phyloP scores from a whole-genome alignment of 176 grass and related monocot genomes.

The Cymbopogon citratus region DNA sequence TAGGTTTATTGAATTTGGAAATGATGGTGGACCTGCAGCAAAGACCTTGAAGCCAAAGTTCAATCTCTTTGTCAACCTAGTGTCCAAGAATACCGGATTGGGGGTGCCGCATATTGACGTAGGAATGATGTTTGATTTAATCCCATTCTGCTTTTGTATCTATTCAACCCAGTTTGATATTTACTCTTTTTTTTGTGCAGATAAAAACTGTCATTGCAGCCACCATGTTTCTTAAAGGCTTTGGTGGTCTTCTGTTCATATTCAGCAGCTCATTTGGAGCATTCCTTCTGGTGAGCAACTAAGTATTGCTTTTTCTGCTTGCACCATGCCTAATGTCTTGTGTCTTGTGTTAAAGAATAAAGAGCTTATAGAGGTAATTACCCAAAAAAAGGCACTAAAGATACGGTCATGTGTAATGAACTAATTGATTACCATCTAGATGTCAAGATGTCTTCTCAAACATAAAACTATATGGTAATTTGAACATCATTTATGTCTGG shows the following conservation, averaged over 20 bases:
- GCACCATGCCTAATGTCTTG: neutral
- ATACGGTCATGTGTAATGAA: neutral
- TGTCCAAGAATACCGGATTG: constrained; percentile 38
- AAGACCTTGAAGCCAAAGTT: constrained; percentile 66
- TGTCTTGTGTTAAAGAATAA: neutral
- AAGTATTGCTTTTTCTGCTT: constrained; percentile 3
- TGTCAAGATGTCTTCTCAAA: neutral
- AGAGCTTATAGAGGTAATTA: neutral
- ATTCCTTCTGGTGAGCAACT: constrained; percentile 36
- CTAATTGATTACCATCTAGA: neutral
- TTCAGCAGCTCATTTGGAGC: constrained; percentile 70
- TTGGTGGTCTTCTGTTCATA: constrained; percentile 66
- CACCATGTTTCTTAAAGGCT: constrained; percentile 63
- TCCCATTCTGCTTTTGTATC: neutral
- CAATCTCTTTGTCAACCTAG: constrained; percentile 43
- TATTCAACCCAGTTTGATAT: neutral
- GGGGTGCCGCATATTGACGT: constrained; percentile 50
- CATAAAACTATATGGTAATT: neutral
- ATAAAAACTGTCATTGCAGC: constrained; percentile 53
- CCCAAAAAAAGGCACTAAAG: neutral
- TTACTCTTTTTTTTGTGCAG: constrained; percentile 30
- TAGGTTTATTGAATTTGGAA: constrained; percentile 69
- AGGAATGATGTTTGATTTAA: neutral
- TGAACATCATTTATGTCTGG: neutral
- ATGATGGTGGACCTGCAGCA: constrained; percentile 61